Base-by-base conservation (phyloP, 2,329 filamentous ascomycete genomes). In the Tolypocladium album region DNA sequence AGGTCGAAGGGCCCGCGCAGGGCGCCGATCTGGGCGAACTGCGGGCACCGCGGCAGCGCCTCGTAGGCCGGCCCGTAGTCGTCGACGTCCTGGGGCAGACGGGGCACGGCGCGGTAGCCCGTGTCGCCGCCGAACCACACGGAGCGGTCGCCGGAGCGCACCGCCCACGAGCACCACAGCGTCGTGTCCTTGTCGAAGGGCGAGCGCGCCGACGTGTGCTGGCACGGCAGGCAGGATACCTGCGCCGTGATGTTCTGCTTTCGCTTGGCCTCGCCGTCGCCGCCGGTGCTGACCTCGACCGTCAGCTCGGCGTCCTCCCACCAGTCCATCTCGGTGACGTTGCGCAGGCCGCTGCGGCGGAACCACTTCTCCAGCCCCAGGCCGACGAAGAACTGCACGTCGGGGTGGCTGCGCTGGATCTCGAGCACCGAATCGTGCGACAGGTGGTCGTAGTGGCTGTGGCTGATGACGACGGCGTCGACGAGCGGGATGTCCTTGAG, bases 371-470 rank as follows among this genome's bases (percentile, higher is more conserved):
- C 89, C 60, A 96, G 84, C 2, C 91, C 91, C 4, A 96, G 74
- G 0, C 91, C 90, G 27, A 92, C 92, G 64, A 96, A 94, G 76
- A 94, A 97, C 64, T 95, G 90, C 47, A 85, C 91, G 17, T 88
- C 81, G 0, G 91, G 91, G 68, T 94, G 86, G 58, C 82, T 78
- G 65, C 84, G 80, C 59, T 85, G 80, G 58, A 97, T 82, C 66
- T 90, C 84, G 62, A 82, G 79, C 27, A 96, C 82, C 0, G 88
- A 91, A 0, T 85, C 82, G 67, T 91, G 85, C 1, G 89, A 93
- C 15, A 97, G 78, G 70, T 97, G 93, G 73, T 97, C 93, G 72
- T 97, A 97, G 75, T 97, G 93, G 67, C 87, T 92, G 74, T 97
- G 92, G 22, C 87, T 90, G 66, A 96, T 96, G 59, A 94, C 78